A percentile compares a stretch with the other conserved stretches of the same genome.
These are phyloP conservation scores for Anthracocystis setariae DNA, from an alignment of 1,284 basidiomycete genomes.

Conservation along the genomic window DNA sequence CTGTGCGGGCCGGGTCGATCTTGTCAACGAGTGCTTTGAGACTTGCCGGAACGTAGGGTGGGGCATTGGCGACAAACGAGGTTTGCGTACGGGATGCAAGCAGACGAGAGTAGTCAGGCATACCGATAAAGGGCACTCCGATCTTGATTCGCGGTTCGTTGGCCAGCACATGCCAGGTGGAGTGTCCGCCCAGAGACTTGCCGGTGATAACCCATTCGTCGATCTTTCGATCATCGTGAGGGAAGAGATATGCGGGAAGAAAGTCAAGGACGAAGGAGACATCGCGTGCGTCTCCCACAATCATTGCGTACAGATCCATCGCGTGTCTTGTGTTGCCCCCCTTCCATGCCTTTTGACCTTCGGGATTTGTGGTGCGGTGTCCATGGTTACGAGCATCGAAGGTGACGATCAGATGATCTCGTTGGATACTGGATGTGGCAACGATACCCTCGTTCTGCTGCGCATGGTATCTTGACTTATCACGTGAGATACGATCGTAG, in stretches of 20 bases:
- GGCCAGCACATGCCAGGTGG: slow-evolving; percentile 76
- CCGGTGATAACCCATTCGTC: slow-evolving; percentile 77
- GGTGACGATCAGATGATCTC: slow-evolving; percentile 65
- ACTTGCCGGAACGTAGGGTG: slow-evolving; percentile 58
- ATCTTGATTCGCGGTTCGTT: slow-evolving; percentile 76
- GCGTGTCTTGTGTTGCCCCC: slow-evolving; percentile 63
- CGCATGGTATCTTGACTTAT: slow-evolving; percentile 11
- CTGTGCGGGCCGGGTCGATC: slow-evolving; percentile 56
- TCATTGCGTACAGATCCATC: slow-evolving; percentile 68
- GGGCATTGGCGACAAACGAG: slow-evolving; percentile 54
- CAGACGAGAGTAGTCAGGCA: slow-evolving; percentile 75
- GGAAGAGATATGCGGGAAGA: slow-evolving; percentile 80
- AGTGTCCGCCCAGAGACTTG: slow-evolving; percentile 80
- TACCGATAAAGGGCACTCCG: slow-evolving; percentile 79
- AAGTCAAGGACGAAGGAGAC: slow-evolving; percentile 84
- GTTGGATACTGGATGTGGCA: slow-evolving; percentile 20
- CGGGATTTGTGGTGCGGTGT: slow-evolving; percentile 58
- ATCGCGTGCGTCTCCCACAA: slow-evolving; percentile 77
- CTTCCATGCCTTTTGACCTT: slow-evolving; percentile 66
- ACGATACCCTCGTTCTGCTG: slow-evolving; percentile 27
- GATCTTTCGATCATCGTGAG: slow-evolving; percentile 75
- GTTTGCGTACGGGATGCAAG: slow-evolving; percentile 54
- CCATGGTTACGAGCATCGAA: slow-evolving; percentile 69
- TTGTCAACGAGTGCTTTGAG: slow-evolving; percentile 52
- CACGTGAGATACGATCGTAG: slow-evolving; percentile 49